These are phyloP conservation scores for Paecilomyces fulvus DNA, from an alignment of 2,329 filamentous ascomycete species.

Conservation along the genomic window DNA sequence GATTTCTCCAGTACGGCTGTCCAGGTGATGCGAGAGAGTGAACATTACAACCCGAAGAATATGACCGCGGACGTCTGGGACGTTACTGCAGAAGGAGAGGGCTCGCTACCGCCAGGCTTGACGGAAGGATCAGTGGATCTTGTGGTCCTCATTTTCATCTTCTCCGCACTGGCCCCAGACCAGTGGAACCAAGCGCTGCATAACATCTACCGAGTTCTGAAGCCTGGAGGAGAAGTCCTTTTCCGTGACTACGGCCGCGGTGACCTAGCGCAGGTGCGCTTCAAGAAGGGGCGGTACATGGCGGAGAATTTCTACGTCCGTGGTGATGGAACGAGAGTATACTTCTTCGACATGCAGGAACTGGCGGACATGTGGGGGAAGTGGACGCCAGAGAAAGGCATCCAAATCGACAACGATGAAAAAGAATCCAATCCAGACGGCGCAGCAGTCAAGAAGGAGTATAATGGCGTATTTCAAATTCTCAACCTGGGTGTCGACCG, in stretches of 20 bases:
- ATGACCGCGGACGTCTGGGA: constrained; percentile 96
- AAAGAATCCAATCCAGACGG: constrained; percentile 7
- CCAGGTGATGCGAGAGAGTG: constrained; percentile 77
- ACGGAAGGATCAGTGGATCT: constrained; percentile 76
- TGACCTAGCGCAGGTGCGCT: constrained; percentile 90
- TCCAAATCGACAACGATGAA: constrained; percentile 13
- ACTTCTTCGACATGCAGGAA: constrained; percentile 90
- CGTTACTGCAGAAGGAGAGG: constrained; percentile 53
- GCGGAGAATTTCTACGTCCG: constrained; percentile 97
- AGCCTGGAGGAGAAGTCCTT: constrained; percentile 84
- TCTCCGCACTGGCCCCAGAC: constrained; percentile 75
- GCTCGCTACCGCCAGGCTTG: constrained; percentile 63
- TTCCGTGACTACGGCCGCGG: constrained; percentile 96
- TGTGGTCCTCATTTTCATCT: constrained; percentile 93
- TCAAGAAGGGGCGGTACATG: constrained; percentile 89
- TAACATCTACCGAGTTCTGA: constrained; percentile 75
- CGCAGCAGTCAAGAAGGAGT: constrained; percentile 4
- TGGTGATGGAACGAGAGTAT: constrained; percentile 91
- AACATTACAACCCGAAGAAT: constrained; percentile 60
- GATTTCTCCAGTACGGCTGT: constrained; percentile 96
- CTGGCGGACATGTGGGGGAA: constrained; percentile 69
- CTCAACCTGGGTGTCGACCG: constrained; percentile 76
- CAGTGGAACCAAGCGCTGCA: constrained; percentile 78
- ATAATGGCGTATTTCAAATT: constrained; percentile 53
- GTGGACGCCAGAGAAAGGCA: constrained; percentile 27